phyloP scores from a whole-genome alignment of 2,329 filamentous ascomycete species.

The Trichophyton schoenleinii region DNA sequence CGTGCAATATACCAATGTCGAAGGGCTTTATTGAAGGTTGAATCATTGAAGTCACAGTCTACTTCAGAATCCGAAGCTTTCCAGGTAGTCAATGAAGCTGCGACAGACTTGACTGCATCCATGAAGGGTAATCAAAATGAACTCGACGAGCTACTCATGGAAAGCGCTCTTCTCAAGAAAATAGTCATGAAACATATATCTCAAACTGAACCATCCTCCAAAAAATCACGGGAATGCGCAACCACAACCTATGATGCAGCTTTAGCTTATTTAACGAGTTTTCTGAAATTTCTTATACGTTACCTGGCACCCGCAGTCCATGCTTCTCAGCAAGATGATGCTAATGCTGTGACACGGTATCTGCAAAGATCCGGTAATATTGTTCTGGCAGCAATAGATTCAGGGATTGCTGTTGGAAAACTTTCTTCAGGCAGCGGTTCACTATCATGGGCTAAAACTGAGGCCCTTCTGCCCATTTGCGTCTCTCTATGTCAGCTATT shows the following conservation, averaged over 20 bases:
- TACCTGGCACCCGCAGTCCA: conserved; percentile 24
- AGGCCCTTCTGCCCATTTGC: conserved; percentile 26
- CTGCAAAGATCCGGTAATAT: conserved; percentile 25
- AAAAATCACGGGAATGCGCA: conserved; percentile 11
- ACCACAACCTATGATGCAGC: conserved; percentile 15
- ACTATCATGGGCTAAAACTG: conserved; percentile 28
- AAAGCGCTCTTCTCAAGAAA: conserved; percentile 33
- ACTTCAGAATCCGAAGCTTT: conserved; percentile 15
- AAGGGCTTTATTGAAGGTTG: conserved; percentile 27
- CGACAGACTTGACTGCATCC: conserved; percentile 23
- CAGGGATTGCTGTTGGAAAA: conserved; percentile 28
- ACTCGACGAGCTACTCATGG: conserved; percentile 34
- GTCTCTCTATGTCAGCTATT: conserved; percentile 25
- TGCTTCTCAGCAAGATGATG: conserved; percentile 20
- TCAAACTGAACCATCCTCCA: conserved; percentile 15
- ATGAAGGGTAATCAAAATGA: conserved; percentile 30
- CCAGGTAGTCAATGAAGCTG: conserved; percentile 24
- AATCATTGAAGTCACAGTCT: conserved; percentile 18
- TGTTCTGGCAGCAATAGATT: conserved; percentile 30
- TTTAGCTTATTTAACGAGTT: conserved; percentile 27
- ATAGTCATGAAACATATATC: conserved; percentile 22
- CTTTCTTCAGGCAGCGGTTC: conserved; percentile 25
- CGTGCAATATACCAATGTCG: conserved; percentile 29
- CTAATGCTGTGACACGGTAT: conserved; percentile 23
- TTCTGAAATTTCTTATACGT: conserved; percentile 30